Evolutionary conservation across 1,284 basidiomycete genomes (phyloP), one percentile per base, ranked within the genome.

Genomic region (Heterobasidion annosum): DNA sequence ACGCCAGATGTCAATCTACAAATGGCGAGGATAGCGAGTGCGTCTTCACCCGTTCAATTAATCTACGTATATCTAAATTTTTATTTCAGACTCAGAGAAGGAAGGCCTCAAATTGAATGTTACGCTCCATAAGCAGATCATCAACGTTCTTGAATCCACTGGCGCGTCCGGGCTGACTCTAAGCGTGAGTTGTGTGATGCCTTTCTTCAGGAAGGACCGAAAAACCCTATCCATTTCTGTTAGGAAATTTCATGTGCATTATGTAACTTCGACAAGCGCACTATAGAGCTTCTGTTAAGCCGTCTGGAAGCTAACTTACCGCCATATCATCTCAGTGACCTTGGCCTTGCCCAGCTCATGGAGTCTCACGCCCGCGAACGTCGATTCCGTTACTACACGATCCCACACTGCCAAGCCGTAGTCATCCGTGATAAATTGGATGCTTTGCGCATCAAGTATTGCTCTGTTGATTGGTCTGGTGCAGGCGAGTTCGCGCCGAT

Each of bases 281-380:
- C 86, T 2, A 73, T 91, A 51, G 91, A 93, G 63, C 75, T 87
- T 13, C 70, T 91, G n/a, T 73, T 93, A 35, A 74, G 76, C 13
- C 81, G 86, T 46, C 78, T 88, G 44, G 81, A 83, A 58, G 82
- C 78, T 61, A 73, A 67, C 56, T 71, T 73, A 7, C 85, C 84
- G 16, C 87, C 88, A 2, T 54, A 77, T 12, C 87, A 91, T 65
- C 76, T 92, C 4, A 71, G 72, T 48, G 88, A 93, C 66, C 71
- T 88, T 46, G 77, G 79, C 34, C 77, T 88, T 51, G 75, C 78
- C 15, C 79, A 81, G 49, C 65, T 89, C 32, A 80, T 83, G 72
- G 91, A 93, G 65, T 88, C 80, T 0, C 74, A 77, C 60, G 90
- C 90, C 4, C 81, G 91, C 47, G 88, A 93, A 69, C 83, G 88